Base-by-base conservation (phyloP, 2,329 filamentous ascomycete genomes). In the Davidsoniella neocaledoniae region DNA sequence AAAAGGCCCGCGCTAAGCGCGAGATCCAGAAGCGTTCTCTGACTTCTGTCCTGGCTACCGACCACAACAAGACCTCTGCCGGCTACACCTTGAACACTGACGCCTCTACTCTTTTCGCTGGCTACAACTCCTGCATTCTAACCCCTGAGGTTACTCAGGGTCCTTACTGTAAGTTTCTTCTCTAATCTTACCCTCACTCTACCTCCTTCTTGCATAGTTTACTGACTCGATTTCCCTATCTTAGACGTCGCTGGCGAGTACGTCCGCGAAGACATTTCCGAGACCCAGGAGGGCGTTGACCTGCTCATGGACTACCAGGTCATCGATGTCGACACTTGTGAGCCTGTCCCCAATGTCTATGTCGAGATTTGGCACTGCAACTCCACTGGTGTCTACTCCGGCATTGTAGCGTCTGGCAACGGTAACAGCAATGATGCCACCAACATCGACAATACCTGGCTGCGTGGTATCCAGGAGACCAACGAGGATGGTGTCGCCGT, bases 91-190 rank as follows among this genome's bases (percentile, higher is more conserved):
- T 56, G 14, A 53, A 59, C 51, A 57, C 60, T 1, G 58, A 59
- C 16, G 55, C 59, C 5, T 48, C 57, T 23, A 60, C 52, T 51
- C 54, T 67, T 5, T 67, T 67, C 54, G 57, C 58, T 3, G 60
- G 60, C 39, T 64, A 64, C 53, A 59, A 59, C 17, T 65, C 64
- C n/a, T 75, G 72, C 51, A 62, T 73, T 10, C 61, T 74, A 26
- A 67, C 64, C 3, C 69, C 70, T 0, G 71, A 74, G 55, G 68
- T 69, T 14, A 74, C 69, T 2, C 62, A 72, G 56, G 71, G 71
- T 2, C 71, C 72, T 53, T 60, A 67, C 60, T 59, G 68, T 63
- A 57, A 50, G 59, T 48, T 23, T 21, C 21, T 5, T 14, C 4
- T 17, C 9, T 7, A 7, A 8, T 23, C 4, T 16, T 12, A 38